Evolutionary conservation across 805 yeast species (phyloP), one percentile per base, ranked within the genome.

Genomic region (Wickerhamiella occidentalis): DNA sequence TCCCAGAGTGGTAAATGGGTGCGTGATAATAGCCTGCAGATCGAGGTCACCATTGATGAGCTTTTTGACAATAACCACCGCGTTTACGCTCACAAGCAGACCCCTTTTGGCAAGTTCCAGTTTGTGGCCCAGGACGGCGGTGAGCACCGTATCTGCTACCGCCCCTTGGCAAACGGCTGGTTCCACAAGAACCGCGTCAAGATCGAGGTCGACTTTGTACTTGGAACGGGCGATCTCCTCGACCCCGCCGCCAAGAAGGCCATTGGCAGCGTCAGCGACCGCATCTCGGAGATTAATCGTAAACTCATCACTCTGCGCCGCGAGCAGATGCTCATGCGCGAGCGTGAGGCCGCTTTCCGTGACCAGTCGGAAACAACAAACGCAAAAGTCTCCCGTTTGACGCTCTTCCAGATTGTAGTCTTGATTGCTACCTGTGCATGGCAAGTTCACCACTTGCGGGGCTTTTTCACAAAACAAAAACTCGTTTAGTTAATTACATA

Each of bases 401-500:
- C 92, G 11, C 55, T 84, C 45, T 61, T 83, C 43, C 95, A 87
- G 68, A 62, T 84, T 43, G 22, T 77, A 19, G 85, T 82, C 1
- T 72, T 87, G 56, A 72, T 75, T 8, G 75, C 70, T 13, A 79
- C 88, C 7, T 83, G 95, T 58, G 73, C 72, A 37, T 77, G 84
- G 73, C 95, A 87, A 68, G 67, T 87, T 63, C 73, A 73, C 49
- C 87, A 83, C 60, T 74, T 87, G 67, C 82, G 82, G 67, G 67
- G 79, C 38, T 85, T 86, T 75, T 86, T 86, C 63, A 80, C 85
- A 53, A 86, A 85, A 68, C 94, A 86, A 63, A 87, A 87, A 69
- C 77, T 85, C 52, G 80, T 86, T 17, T 85, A 70, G 50, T 6
- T 12, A n/a, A n/a, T n/a, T n/a, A n/a, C n/a, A n/a, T n/a, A n/a